Evolutionary conservation across 2,329 filamentous ascomycete species (phyloP).

Genomic region (Hyphodiscus sp.): DNA sequence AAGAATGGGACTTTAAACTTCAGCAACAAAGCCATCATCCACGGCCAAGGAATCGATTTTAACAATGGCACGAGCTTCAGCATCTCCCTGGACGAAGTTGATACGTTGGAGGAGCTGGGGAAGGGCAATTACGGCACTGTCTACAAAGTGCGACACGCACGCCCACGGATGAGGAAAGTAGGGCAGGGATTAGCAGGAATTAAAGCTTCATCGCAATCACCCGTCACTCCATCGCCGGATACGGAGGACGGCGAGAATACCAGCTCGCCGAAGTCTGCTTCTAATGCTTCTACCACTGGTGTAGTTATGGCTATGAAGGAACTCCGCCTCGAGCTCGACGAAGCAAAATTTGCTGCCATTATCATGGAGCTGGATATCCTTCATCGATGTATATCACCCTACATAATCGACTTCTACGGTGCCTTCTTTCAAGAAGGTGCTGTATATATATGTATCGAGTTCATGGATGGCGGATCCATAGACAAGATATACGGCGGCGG

Average conservation of each 20-base stretch:
- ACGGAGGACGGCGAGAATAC: slow-evolving; percentile 26
- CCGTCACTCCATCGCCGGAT: slow-evolving; percentile 31
- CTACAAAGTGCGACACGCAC: slow-evolving; percentile 87
- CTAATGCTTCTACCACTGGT: slow-evolving; percentile 54
- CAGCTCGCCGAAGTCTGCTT: slow-evolving; percentile 29
- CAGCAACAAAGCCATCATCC: slow-evolving; percentile 85
- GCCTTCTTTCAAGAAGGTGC: slow-evolving; percentile 98
- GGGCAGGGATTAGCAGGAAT: slow-evolving; percentile 49
- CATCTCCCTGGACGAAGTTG: slow-evolving; percentile 93
- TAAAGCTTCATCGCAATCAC: slow-evolving; percentile 27
- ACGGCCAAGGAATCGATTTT: slow-evolving; percentile 86
- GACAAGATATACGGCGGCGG: slow-evolving; percentile 92
- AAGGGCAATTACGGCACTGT: slow-evolving; percentile 99
- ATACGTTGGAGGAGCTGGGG: slow-evolving; percentile 85
- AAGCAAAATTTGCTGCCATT: slow-evolving; percentile 93
- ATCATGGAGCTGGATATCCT: slow-evolving; percentile 96
- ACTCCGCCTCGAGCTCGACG: slow-evolving; percentile 89
- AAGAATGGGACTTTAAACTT: slow-evolving; percentile 90
- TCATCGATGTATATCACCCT: slow-evolving; percentile 89
- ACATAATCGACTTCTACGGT: slow-evolving; percentile 98
- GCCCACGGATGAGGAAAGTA: slow-evolving; percentile 52
- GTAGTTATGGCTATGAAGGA: slow-evolving; percentile 99
- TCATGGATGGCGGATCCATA: slow-evolving; percentile 97
- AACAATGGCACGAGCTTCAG: slow-evolving; percentile 82
- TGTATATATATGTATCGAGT: slow-evolving; percentile 98